Conservation (phyloP, 2,329 filamentous ascomycete species). For the Pseudogymnoascus pannorum region DNA sequence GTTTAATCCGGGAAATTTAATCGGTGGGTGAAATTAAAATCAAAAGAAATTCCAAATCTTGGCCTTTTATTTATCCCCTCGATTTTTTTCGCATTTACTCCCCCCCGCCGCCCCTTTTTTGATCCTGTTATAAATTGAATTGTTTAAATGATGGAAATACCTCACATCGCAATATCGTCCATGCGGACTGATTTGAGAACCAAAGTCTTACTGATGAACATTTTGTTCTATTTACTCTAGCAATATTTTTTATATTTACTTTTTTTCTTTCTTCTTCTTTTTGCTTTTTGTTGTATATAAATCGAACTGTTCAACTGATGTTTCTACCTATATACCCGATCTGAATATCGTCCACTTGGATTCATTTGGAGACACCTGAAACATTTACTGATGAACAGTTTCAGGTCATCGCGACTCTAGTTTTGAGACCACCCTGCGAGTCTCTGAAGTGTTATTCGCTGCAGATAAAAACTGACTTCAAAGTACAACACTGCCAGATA, state of each 20-base stretch:
- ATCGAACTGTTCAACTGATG: background rate
- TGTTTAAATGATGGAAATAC: background rate
- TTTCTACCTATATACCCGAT: background rate
- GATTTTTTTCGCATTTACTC: background rate
- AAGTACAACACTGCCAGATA: background rate
- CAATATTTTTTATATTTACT: background rate
- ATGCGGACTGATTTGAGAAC: background rate
- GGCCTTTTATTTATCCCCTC: background rate
- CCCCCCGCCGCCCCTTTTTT: too few relatives aligned
- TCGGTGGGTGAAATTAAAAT: background rate
- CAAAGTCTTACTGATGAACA: background rate
- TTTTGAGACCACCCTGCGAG: background rate
- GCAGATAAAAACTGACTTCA: background rate
- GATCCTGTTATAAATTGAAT: background rate
- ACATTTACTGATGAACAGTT: background rate
- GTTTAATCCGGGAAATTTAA: background rate
- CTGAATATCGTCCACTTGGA: background rate
- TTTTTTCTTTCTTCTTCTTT: background rate
- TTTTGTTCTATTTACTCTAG: background rate
- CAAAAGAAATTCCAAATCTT: background rate
- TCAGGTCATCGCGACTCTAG: too few relatives aligned
- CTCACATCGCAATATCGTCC: background rate
- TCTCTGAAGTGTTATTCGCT: background rate
- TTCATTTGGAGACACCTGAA: background rate
- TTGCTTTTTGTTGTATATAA: background rate